Conservation (phyloP, 345 rosid genomes). For the Erysimum cheiranthoides region DNA sequence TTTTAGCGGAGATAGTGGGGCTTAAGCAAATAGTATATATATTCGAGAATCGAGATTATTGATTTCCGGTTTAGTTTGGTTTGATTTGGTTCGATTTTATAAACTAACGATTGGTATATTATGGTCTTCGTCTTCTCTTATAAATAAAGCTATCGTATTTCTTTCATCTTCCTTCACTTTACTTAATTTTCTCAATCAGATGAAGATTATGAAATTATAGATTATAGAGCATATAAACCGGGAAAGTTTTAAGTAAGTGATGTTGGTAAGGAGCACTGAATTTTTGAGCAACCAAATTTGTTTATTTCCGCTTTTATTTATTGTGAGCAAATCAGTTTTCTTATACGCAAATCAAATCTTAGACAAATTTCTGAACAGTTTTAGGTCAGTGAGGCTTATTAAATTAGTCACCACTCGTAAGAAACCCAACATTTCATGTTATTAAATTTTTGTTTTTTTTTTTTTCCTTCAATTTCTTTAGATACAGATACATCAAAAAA, state of each 20-base stretch:
- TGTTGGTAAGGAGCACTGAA: constrained; percentile 28
- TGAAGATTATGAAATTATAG: background rate
- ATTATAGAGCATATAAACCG: constrained; percentile 7
- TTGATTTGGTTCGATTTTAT: background rate
- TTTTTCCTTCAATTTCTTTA: background rate
- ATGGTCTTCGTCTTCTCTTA: background rate
- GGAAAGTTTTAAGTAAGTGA: constrained; percentile 12
- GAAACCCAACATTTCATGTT: background rate
- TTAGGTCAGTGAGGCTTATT: constrained; percentile 2
- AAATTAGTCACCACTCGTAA: constrained; percentile 11
- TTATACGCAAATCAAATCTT: constrained; percentile 17
- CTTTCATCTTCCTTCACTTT: background rate
- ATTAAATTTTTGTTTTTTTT: background rate
- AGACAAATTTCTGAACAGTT: constrained; percentile 24
- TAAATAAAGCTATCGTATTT: background rate
- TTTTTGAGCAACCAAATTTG: constrained; percentile 27
- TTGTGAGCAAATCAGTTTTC: constrained; percentile 21
- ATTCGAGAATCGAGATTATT: constrained; percentile 6
- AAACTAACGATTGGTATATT: constrained; percentile 31
- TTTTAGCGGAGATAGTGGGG: constrained; percentile 35
- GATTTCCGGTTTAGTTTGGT: constrained; percentile 22
- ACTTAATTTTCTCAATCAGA: background rate
- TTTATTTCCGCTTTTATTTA: constrained; percentile 11
- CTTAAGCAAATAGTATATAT: constrained; percentile 8
- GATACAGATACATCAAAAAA: background rate